Conservation (phyloP, 176 grass and related monocot species). For the Carex littledalei region DNA sequence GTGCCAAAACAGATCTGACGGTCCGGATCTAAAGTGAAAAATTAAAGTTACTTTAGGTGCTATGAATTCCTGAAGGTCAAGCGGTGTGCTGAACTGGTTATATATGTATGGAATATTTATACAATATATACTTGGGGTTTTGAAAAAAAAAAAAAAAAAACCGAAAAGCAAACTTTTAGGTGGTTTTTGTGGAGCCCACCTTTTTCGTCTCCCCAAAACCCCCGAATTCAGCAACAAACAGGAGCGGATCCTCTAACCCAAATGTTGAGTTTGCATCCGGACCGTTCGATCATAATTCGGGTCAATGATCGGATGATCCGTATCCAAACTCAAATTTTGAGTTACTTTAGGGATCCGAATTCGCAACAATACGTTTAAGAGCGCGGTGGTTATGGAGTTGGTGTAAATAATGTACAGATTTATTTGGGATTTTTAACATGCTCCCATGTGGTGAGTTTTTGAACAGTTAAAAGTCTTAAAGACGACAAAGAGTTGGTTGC, state of each 20-base stretch:
- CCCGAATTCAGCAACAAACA: no score
- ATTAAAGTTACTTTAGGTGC: no score
- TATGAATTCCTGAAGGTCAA: not conserved
- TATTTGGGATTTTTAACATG: not conserved
- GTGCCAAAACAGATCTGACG: no score
- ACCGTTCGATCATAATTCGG: no score
- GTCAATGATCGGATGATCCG: no score
- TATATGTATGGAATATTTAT: not conserved
- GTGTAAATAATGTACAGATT: not conserved
- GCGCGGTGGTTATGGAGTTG: conserved; percentile 3
- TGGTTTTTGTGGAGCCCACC: not conserved
- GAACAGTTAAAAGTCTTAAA: not conserved
- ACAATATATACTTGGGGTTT: not conserved
- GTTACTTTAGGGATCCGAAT: no score
- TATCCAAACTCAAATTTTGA: no score
- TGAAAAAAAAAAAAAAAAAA: not conserved
- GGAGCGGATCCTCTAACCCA: no score
- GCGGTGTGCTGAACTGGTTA: not conserved
- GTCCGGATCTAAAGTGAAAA: no score
- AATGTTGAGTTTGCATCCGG: no score
- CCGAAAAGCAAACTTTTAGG: not conserved
- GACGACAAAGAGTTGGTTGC: not conserved
- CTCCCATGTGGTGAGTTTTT: not conserved
- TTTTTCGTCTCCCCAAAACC: not conserved
- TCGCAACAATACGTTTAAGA: not conserved